Evolutionary conservation across 192 early-diverging fungal genomes (phyloP), one percentile per base, ranked within the genome.

Genomic region (Mortierella antarctica): DNA sequence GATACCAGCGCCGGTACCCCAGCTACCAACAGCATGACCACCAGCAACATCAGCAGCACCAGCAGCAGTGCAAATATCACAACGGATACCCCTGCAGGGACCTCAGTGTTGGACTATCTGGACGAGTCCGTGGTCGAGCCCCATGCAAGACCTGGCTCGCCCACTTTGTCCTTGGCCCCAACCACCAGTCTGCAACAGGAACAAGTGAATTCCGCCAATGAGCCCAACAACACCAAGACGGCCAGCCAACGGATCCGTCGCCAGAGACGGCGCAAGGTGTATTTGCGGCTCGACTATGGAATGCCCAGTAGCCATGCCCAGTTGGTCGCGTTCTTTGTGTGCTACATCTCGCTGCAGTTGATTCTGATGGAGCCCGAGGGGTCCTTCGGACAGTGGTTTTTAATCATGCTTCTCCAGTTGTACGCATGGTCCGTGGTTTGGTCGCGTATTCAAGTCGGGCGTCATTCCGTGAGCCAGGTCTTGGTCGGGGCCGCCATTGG

Each of bases 261-360:
- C 18, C 67, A 71, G 18, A 42, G 64, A 18, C 71, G 73, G 8
- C 82, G 79, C 40, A 74, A 52, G 47, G 47, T 73, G 14, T 63
- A 76, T 56, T 65, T 74, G 6, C 75, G 74, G 3, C 79, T 83
- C 13, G 82, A 85, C n/a, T 93, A 94, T 70, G 93, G 91, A 7
- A 94, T 94, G 93, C 93, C 93, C 31, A 88, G 86, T 21, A 87
- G 86, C 57, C 93, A 94, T 70, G 74, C 90, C 21, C 91, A 94
- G 62, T 86, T 91, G 62, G 88, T 93, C 49, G 86, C 88, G 9
- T 94, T 87, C 67, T 94, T 91, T 71, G 86, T 87, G 4, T 78
- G 76, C 13, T 93, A 87, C 67, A 76, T 83, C n/a, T 80, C 77
- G 1, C 54, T 80, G 17, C 77, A 80, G 39, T 54, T 80, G n/a